Evolutionary conservation across 805 yeast genomes (phyloP).

Genomic region (Wickerhamiella kurtzmanii): DNA sequence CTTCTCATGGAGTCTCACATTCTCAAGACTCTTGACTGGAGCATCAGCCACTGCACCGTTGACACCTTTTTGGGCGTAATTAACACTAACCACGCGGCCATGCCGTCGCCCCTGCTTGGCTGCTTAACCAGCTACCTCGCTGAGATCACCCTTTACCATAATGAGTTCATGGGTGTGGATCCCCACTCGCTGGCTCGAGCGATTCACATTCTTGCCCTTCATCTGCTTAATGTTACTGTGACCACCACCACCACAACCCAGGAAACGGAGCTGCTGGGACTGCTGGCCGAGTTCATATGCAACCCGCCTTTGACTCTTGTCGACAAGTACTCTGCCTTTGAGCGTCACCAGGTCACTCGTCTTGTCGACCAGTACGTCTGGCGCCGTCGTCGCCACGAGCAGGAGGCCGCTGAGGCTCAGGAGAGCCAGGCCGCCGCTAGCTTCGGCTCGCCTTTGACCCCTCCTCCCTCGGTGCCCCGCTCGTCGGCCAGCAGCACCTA

Average conservation of each 20-base stretch:
- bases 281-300: conserved; percentile 26
- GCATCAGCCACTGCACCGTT: conserved; percentile 44
- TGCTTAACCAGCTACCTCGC: conserved; percentile 24
- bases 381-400: conserved; percentile 22
- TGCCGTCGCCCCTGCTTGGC: conserved; percentile 18
- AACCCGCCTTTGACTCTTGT: conserved; percentile 26
- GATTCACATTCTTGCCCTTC: conserved; percentile 23
- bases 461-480: conserved; percentile 26
- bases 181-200: conserved; percentile 24
- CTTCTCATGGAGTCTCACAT: conserved; percentile 65
- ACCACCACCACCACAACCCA: conserved; percentile 7
- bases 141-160: conserved; percentile 27
- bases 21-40: conserved; percentile 56
- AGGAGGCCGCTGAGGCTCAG: conserved; percentile 15
- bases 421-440: conserved; percentile 6
- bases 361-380: conserved; percentile 23
- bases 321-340: conserved; percentile 27
- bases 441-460: conserved; percentile 21
- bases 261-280: conserved; percentile 22
- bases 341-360: conserved; percentile 23
- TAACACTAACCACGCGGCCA: conserved; percentile 1
- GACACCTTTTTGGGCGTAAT: conserved; percentile 29
- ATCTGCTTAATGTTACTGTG: conserved; percentile 14
- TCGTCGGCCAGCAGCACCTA: conserved; percentile 14
- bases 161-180: conserved; percentile 23